Percentiles rank a stretch among this genome's conserved stretches.
These are phyloP conservation scores for Xylaria bambusicola DNA, from an alignment of 495 filamentous ascomycete genomes.

Conservation along the genomic window DNA sequence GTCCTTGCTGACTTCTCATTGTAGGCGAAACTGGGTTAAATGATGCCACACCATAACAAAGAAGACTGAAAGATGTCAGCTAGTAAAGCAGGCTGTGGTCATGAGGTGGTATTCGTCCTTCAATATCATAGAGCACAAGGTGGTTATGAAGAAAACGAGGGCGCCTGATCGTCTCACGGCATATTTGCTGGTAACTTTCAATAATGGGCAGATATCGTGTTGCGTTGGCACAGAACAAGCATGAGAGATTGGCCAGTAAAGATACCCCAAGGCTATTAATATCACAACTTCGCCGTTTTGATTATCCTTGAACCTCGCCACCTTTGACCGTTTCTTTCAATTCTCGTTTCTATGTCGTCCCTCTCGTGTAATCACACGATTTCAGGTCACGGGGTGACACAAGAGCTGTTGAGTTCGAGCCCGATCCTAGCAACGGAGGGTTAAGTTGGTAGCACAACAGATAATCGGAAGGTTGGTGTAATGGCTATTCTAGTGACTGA, in stretches of 20 bases:
- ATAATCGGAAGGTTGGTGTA: constrained; percentile 11
- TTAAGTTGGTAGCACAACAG: constrained; percentile 12
- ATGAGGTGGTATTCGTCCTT: too few species aligned
- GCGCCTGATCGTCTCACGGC: too few species aligned
- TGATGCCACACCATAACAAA: too few species aligned
- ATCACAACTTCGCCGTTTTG: background rate
- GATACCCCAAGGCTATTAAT: constrained; percentile 5
- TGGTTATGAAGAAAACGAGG: background rate
- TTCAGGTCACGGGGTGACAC: background rate
- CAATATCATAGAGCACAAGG: background rate
- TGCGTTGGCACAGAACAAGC: background rate
- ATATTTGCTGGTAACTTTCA: too few species aligned
- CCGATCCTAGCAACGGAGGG: background rate
- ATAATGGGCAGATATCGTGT: background rate
- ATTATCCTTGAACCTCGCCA: background rate
- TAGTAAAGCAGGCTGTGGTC: too few species aligned
- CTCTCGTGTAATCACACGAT: background rate
- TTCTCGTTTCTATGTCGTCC: background rate
- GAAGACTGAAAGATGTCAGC: too few species aligned
- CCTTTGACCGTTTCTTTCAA: constrained; percentile 11
- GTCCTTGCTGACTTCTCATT: too few species aligned
- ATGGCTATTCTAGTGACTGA: constrained; percentile 3
- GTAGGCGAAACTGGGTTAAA: too few species aligned
- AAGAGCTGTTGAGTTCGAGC: constrained; percentile 3
- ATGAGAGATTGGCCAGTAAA: background rate